These are phyloP conservation scores for Trypanosoma theileri DNA, from an alignment of 208 protist genomes.

Conservation along the genomic window DNA sequence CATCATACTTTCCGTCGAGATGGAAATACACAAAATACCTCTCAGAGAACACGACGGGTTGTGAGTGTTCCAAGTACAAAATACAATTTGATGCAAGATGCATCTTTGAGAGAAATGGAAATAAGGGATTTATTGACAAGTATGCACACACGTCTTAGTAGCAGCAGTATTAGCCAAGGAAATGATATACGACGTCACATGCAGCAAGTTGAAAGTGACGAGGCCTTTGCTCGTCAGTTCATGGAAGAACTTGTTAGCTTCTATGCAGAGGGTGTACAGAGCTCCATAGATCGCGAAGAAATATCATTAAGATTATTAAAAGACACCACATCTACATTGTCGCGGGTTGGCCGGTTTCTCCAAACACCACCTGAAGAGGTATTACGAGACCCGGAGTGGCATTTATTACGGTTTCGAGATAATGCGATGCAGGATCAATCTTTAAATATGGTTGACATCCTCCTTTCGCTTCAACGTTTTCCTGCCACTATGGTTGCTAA, in stretches of 20 bases:
- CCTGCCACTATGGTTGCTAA: constrained; percentile 6
- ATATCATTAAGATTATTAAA: background rate
- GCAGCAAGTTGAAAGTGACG: constrained; percentile 2
- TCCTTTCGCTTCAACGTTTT: constrained; percentile 6
- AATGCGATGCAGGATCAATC: background rate
- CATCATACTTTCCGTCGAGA: background rate
- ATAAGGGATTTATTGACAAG: background rate
- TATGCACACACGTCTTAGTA: background rate
- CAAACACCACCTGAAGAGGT: constrained; percentile 11
- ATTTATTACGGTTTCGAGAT: background rate
- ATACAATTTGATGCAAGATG: background rate
- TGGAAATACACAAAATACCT: background rate
- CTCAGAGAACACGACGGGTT: background rate
- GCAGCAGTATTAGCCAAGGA: too few species aligned
- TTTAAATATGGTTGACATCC: constrained; percentile 6
- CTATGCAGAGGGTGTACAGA: background rate
- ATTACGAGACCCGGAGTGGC: background rate
- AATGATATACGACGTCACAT: background rate
- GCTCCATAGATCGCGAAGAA: background rate
- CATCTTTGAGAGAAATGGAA: background rate
- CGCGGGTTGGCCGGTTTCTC: constrained; percentile 12
- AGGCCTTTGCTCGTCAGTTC: background rate
- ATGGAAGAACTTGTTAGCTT: background rate
- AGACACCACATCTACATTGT: background rate
- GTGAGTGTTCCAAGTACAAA: background rate